A percentile compares a stretch with the other conserved stretches of the same genome.
These are phyloP conservation scores for Porphyrellus sp. DNA, from an alignment of 1,284 basidiomycete genomes.

Conservation along the genomic window DNA sequence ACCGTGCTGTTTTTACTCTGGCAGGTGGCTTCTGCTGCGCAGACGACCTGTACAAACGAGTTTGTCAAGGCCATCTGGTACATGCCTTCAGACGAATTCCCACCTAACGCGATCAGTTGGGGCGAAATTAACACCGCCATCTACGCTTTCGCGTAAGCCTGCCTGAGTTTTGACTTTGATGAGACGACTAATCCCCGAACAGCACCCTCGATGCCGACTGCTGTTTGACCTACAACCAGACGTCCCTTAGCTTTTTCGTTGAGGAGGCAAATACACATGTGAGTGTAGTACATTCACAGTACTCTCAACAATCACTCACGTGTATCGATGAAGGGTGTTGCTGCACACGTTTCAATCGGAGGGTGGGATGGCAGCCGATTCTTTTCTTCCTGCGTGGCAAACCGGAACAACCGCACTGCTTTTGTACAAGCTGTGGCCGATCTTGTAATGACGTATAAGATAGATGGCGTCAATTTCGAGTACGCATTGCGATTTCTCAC, in stretches of 20 bases:
- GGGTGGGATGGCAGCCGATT: slow-evolving; percentile 75
- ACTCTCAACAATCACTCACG: neutral
- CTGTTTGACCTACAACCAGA: no score
- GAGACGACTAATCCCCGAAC: neutral
- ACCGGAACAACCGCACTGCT: slow-evolving; percentile 52
- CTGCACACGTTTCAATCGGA: slow-evolving; percentile 72
- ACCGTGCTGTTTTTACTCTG: slow-evolving; percentile 11
- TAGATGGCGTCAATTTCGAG: slow-evolving; percentile 32
- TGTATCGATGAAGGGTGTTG: slow-evolving; percentile 45
- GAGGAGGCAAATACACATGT: slow-evolving; percentile 46
- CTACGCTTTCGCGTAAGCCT: slow-evolving; percentile 41
- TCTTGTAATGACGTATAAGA: slow-evolving; percentile 52
- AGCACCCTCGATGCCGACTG: no score
- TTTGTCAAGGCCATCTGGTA: neutral
- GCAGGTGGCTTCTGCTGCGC: neutral
- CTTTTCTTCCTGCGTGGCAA: slow-evolving; percentile 70
- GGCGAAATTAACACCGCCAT: slow-evolving; percentile 49
- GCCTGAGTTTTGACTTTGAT: neutral
- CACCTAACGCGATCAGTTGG: slow-evolving; percentile 44
- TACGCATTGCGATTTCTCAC: slow-evolving; percentile 4
- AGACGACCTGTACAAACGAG: no score
- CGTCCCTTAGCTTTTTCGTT: slow-evolving; percentile 48
- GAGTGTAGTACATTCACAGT: neutral
- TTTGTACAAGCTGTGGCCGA: slow-evolving; percentile 67
- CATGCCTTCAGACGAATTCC: slow-evolving; percentile 34